These are phyloP conservation scores for Syzygium malaccense DNA, from an alignment of 441 rosid genomes.

Conservation along the genomic window DNA sequence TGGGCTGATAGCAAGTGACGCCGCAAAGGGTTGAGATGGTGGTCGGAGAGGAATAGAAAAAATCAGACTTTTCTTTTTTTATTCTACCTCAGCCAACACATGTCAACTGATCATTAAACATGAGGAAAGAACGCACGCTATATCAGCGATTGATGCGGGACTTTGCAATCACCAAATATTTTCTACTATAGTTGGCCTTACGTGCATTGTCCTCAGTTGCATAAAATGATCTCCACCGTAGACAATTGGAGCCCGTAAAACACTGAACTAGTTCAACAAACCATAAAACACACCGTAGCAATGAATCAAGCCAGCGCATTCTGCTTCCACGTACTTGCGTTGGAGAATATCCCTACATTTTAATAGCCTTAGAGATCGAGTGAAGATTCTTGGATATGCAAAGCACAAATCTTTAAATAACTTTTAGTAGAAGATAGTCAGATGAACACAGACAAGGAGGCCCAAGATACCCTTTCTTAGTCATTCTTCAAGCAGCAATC, in stretches of 20 bases:
- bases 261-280: slow-evolving; percentile 56
- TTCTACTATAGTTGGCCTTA: slow-evolving; percentile 79
- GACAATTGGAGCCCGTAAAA: slow-evolving; percentile 66
- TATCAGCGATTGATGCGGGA: too few species aligned
- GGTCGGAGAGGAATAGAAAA: too few species aligned
- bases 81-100: too few species aligned
- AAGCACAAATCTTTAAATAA: neutral
- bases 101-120: too few species aligned
- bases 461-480: neutral
- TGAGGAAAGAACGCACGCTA: too few species aligned
- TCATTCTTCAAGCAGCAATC: neutral
- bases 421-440: neutral
- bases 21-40: too few species aligned
- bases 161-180: slow-evolving; percentile 72
- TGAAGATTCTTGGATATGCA: neutral
- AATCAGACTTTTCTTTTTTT: too few species aligned
- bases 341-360: slow-evolving; percentile 34
- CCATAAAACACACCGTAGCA: slow-evolving; percentile 35
- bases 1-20: too few species aligned
- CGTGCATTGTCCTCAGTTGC: slow-evolving; percentile 77
- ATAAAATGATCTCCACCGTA: slow-evolving; percentile 83
- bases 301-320: slow-evolving; percentile 36
- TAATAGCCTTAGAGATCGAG: slow-evolving; percentile 5
- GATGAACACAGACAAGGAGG: neutral
- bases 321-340: slow-evolving; percentile 41